Conservation (phyloP, 2,329 filamentous ascomycete species). For the Pleomassaria siparia region DNA sequence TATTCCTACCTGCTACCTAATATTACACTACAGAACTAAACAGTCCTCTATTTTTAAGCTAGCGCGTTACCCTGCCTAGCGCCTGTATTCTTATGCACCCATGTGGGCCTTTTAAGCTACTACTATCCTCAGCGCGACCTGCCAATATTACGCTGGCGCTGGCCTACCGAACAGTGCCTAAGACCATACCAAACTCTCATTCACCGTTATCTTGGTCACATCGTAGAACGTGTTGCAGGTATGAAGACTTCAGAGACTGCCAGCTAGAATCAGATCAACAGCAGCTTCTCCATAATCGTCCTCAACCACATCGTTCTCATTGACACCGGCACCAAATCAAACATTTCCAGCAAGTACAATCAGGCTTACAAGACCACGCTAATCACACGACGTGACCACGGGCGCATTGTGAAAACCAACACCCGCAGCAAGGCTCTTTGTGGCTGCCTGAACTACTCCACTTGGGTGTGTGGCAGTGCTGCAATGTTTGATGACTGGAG, state of each 20-base stretch:
- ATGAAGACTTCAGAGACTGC: too few species aligned
- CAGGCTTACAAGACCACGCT: constrained; percentile 65
- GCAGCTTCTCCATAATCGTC: too few species aligned
- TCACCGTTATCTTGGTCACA: too few species aligned
- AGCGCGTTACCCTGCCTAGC: too few species aligned
- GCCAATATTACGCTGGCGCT: background rate
- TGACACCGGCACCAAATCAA: constrained; percentile 45
- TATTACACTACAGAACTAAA: too few species aligned
- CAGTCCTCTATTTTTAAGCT: too few species aligned
- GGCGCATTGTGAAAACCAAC: constrained; percentile 64
- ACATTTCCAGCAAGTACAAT: constrained; percentile 59
- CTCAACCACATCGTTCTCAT: constrained; percentile 6
- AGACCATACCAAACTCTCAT: too few species aligned
- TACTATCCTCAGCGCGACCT: constrained; percentile 9
- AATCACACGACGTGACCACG: constrained; percentile 61
- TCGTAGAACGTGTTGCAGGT: too few species aligned
- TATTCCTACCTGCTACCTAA: too few species aligned
- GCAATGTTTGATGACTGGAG: constrained; percentile 58
- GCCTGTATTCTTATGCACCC: too few species aligned
- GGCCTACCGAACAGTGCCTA: background rate
- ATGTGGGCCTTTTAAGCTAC: too few species aligned
- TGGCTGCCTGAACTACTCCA: constrained; percentile 64
- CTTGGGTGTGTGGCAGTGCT: constrained; percentile 62
- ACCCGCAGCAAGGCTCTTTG: constrained; percentile 62
- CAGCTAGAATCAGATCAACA: too few species aligned